Base-by-base conservation (phyloP, 106 monocot species). In the Alisma plantagoaquatica region DNA sequence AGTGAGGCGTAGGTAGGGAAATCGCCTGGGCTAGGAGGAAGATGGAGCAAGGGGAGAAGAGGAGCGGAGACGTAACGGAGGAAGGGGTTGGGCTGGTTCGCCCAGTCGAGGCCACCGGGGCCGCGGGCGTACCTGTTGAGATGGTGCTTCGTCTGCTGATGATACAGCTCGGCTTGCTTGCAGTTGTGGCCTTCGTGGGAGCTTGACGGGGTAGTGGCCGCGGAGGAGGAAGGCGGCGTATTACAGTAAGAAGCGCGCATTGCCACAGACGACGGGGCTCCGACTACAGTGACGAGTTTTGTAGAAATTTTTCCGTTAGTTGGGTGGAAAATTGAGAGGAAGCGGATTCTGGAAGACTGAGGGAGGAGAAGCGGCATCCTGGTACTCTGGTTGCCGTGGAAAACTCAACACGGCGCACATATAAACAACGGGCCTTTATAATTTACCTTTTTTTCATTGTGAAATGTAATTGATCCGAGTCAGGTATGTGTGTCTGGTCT, bases 61-160 rank as follows among this genome's bases (percentile, higher is more conserved):
- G 63, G 63, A 17, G 63, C 23, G 41, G 63, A 30, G 21, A 18
- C 11, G 52, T 35, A 82, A 33, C 70, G 75, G 71, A 8, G 87
- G 76, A 98, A 98, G 23, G 96, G 90, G 65, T 90, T 98, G 46
- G 85, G 98, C 46, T 98, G 98, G 79, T 98, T 89, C 56, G 81
- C 67, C 98, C 98, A 98, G 71, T 98, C 98, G 41, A 98, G 98
- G 68, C 76, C 75, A 33, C 64, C 62, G 9, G 98, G 89, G 18
- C 89, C 96, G 29, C 81, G 89, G 29, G 96, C 89, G 69, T 85
- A 98, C 56, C 81, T 78, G 43, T 80, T 75, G 55, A 82, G 77
- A 12, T 81, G 81, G 73, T 98, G 98, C 54, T 98, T 98, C 53
- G 85, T 98, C 1, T 60, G 70, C 41, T 79, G 57, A 84, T 98